Conservation (phyloP, 176 grass and related monocot genomes). For the Pontederia crassipes region DNA sequence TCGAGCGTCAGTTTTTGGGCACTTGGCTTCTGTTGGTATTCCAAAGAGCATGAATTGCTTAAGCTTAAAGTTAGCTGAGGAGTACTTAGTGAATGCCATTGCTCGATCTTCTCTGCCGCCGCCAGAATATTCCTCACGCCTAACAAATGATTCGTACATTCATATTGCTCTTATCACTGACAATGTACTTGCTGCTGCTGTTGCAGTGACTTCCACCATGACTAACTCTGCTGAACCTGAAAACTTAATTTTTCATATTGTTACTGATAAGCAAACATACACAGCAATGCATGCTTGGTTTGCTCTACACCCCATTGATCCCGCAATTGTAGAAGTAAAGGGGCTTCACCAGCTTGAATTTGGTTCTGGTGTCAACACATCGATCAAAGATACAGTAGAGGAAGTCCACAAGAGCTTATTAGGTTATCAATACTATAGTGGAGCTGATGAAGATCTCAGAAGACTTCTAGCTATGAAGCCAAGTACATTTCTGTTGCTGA, state of each 20-base stretch:
- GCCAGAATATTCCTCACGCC: slow-evolving; percentile 61
- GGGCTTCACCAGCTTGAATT: slow-evolving; percentile 89
- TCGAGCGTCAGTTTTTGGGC: slow-evolving; percentile 40
- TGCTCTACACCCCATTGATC: slow-evolving; percentile 46
- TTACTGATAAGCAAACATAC: slow-evolving; percentile 92
- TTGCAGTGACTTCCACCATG: slow-evolving; percentile 47
- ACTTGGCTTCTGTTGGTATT: slow-evolving; percentile 64
- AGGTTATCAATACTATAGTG: slow-evolving; percentile 17
- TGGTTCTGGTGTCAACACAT: slow-evolving; percentile 26
- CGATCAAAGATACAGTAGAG: slow-evolving; percentile 59
- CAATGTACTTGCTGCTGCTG: slow-evolving; percentile 74
- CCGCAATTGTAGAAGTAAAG: slow-evolving; percentile 72
- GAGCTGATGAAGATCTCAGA: slow-evolving; percentile 29
- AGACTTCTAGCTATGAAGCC: slow-evolving; percentile 57
- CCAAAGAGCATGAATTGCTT: slow-evolving; percentile 88
- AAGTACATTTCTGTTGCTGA: slow-evolving; percentile 56
- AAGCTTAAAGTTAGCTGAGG: slow-evolving; percentile 49
- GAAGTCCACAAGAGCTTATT: slow-evolving; percentile 46
- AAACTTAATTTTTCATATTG: slow-evolving; percentile 74
- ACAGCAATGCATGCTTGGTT: slow-evolving; percentile 94
- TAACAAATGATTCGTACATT: slow-evolving; percentile 39
- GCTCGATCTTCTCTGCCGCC: slow-evolving; percentile 72
- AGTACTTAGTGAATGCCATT: slow-evolving; percentile 68
- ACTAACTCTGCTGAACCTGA: slow-evolving; percentile 35
- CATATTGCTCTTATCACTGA: slow-evolving; percentile 76